Percentiles rank a stretch among this genome's conserved stretches.
Evolutionary conservation across 1,139 yeast genomes (phyloP).

Genomic region (Pichia terricola): DNA sequence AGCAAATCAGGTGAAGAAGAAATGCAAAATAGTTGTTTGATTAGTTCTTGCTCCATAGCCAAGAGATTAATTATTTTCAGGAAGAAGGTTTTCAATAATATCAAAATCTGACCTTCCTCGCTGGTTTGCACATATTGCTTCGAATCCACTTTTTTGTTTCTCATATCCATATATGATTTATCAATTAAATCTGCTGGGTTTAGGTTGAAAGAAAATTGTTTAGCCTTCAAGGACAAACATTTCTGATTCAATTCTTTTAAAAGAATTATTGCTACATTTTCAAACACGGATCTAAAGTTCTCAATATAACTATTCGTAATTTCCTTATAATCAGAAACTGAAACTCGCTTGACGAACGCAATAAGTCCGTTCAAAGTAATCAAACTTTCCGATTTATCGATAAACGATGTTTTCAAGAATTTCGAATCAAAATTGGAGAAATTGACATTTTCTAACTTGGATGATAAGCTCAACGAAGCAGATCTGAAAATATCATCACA

Average conservation of each 20-base stretch:
- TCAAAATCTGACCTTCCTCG: slow-evolving; percentile 6
- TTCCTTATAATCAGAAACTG: slow-evolving; percentile 32
- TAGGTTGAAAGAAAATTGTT: slow-evolving; percentile 15
- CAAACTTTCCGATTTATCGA: slow-evolving; percentile 15
- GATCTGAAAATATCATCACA: slow-evolving; percentile 34
- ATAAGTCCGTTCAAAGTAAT: slow-evolving; percentile 51
- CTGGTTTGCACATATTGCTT: slow-evolving; percentile 13
- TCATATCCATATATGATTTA: slow-evolving; percentile 7
- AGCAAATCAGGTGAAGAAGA: slow-evolving; percentile 38
- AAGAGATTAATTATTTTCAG: slow-evolving; percentile 17
- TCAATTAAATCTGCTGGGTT: slow-evolving; percentile 16
- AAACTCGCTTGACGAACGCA: slow-evolving; percentile 54
- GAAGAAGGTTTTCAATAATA: slow-evolving; percentile 1
- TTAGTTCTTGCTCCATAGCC: slow-evolving; percentile 54
- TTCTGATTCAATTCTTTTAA: slow-evolving; percentile 24
- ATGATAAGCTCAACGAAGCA: slow-evolving; percentile 28
- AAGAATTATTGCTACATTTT: slow-evolving; percentile 25
- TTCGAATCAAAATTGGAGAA: slow-evolving; percentile 7
- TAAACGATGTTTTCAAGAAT: slow-evolving; percentile 10
- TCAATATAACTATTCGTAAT: slow-evolving; percentile 25
- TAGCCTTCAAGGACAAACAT: slow-evolving; percentile 9
- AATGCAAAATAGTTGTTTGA: slow-evolving; percentile 58
- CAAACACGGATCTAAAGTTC: slow-evolving; percentile 23
- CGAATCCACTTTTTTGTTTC: slow-evolving; percentile 5
- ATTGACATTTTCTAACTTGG: slow-evolving; percentile 13